Percentiles rank a stretch among this genome's conserved stretches.
phyloP scores from a whole-genome alignment of 352 stramenopile genomes.

The Pythium biforme region DNA sequence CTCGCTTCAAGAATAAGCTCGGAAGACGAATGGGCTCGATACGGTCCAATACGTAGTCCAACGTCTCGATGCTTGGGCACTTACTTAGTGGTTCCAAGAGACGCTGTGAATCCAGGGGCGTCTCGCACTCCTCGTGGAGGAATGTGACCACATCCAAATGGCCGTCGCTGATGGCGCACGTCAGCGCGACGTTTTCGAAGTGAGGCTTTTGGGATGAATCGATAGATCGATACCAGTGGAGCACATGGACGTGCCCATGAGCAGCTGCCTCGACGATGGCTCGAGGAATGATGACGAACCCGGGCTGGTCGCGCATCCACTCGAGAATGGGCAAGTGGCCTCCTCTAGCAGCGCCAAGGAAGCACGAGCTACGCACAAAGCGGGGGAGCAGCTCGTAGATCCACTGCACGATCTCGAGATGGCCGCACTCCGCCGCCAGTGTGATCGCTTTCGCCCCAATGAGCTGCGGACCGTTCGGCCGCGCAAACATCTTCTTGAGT shows the following conservation, averaged over 20 bases:
- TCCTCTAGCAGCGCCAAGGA: neutral
- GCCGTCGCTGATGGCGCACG: neutral
- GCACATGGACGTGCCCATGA: neutral
- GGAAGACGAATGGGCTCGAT: too few relatives aligned
- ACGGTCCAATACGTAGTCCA: neutral
- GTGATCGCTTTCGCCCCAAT: neutral
- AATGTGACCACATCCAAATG: neutral
- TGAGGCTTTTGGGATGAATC: neutral
- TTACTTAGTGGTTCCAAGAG: neutral
- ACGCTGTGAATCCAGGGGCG: neutral
- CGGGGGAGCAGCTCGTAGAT: neutral
- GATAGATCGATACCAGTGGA: neutral
- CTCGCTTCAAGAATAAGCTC: too few relatives aligned
- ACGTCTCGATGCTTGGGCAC: neutral
- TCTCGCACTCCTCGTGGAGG: neutral
- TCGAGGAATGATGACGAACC: too few relatives aligned
- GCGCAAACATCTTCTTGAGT: neutral
- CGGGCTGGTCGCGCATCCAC: neutral
- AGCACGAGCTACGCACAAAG: neutral
- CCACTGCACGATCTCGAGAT: neutral
- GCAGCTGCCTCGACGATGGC: neutral
- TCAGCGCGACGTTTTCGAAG: neutral
- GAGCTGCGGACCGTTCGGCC: neutral
- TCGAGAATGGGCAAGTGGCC: neutral
- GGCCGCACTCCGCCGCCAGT: neutral